phyloP scores from a whole-genome alignment of 1,284 basidiomycete genomes.

The Meira miltonrushii region DNA sequence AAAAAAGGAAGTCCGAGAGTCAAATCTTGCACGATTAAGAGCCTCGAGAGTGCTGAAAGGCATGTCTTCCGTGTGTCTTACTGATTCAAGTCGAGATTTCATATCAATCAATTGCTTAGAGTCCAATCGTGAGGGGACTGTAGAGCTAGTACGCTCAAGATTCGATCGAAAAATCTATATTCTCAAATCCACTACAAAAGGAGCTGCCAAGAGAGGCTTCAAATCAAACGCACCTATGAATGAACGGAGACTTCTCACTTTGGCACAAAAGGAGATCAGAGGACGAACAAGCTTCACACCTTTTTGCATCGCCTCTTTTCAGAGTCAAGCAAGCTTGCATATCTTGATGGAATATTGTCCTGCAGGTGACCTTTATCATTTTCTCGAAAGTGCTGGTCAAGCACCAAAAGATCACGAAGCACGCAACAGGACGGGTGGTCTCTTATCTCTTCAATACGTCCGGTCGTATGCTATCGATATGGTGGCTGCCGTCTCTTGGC shows the following conservation, averaged over 20 bases:
- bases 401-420: conserved; percentile 5
- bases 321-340: conserved; percentile 42
- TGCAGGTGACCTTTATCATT: conserved; percentile 47
- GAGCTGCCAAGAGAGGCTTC: conserved; percentile 36
- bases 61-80: not conserved
- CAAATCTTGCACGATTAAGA: not conserved
- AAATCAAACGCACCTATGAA: conserved; percentile 31
- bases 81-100: conserved; percentile 5
- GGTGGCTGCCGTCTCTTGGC: conserved; percentile 46
- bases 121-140: conserved; percentile 7
- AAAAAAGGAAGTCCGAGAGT: not conserved
- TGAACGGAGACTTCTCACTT: conserved; percentile 34
- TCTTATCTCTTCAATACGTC: conserved; percentile 40
- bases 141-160: conserved; percentile 44
- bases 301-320: conserved; percentile 42
- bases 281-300: conserved; percentile 25
- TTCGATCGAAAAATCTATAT: conserved; percentile 47
- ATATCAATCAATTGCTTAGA: conserved; percentile 1
- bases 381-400: conserved; percentile 30
- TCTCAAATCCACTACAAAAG: conserved; percentile 47
- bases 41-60: not conserved
- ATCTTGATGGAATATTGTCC: conserved; percentile 50
- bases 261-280: not conserved
- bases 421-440: conserved; percentile 21
- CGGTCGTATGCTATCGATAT: conserved; percentile 44